Base-by-base conservation (phyloP, 1,284 basidiomycete species). In the Neonothopanus nambi region DNA sequence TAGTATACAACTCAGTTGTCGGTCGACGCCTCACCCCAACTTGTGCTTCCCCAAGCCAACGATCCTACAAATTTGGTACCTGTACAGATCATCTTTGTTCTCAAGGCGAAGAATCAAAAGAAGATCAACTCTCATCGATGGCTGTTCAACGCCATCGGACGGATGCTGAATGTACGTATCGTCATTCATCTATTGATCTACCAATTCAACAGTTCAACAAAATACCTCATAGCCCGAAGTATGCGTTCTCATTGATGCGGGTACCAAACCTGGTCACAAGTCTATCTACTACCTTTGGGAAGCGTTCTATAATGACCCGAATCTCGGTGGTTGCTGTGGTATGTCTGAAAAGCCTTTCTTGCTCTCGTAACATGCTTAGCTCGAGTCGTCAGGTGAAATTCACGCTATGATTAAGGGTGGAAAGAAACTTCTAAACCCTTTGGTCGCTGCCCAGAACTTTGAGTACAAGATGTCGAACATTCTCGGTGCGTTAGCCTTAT, bases 391-490 rank as follows among this genome's bases (percentile, higher is more conserved):
- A 74, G 94, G 95, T 62, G 92, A 96, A 78, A 95, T 95, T 61
- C 90, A 93, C 59, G 94, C 94, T 52, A 95, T 95, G 93, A 92
- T 96, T 64, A 85, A 93, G 67, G 89, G 89, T 28, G 95, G 96
- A 24, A 88, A 76, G 70, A 96, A 97, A 67, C 81, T 99, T 33
- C 67, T 98, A 57, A 99, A 98, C 65, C 96, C 96, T 12, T 78
- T 98, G 42, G 85, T 95, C 28, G 94, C 94, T 9, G 93, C 93
- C 21, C 96, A 98, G 70, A 98, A 98, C 72, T 98, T 99, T 64
- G 96, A 99, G 73, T 98, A 98, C 77, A 98, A 93, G 75, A 95
- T 95, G 91, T 94, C 91, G 36, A 95, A 95, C 70, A 96, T 97
- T 63, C 77, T 95, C 23, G 91, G 91, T 84, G 70, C 62, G 72